Base-by-base conservation (phyloP, 2,329 filamentous ascomycete species). In the Aureobasidium sp. region DNA sequence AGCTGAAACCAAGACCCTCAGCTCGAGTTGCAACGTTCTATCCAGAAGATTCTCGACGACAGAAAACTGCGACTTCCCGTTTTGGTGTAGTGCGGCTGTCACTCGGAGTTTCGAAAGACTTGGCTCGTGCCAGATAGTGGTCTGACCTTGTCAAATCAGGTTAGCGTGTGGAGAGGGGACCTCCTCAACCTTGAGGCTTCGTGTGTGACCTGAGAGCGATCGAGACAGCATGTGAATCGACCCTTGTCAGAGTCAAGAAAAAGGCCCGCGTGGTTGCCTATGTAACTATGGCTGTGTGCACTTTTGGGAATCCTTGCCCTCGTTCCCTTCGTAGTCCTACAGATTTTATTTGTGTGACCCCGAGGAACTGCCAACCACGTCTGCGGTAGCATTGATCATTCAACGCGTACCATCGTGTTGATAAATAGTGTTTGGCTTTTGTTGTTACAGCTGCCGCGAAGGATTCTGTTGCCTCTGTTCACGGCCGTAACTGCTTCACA, bases 381-480 rank as follows among this genome's bases (percentile, higher is more conserved):
- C 43, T 27, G 27, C 38, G 54, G 20, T 29, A 58, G 38, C 23
- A 58, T 25, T 31, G 54, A 58, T 58, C 38, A 58, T 42, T 38
- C 54, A 38, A 58, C 54, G 54, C 54, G 54, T 58, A n/a, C 54
- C 54, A 40, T n/a, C 36, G 38, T 58, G 38, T 27, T 58, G 54
- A 38, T 23, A 31, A 43, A 43, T 31, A 54, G 33, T 58, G 38
- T 58, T 58, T 58, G 38, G 54, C 36, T 23, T 55, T 43, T 42
- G 2, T 25, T 10, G 38, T 20, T 58, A 38, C 36, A 42, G 20
- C n/a, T n/a, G n/a, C n/a, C 54, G 31, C 13, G n/a, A 29, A 31
- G 29, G 25, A 18, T 29, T 20, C 29, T 18, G 54, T 31, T 18
- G 38, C 29, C 33, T 29, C 20, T 7, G n/a, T 9, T n/a, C 45